Evolutionary conservation across 495 filamentous ascomycete species (phyloP).

Genomic region (Xylaria castorea): DNA sequence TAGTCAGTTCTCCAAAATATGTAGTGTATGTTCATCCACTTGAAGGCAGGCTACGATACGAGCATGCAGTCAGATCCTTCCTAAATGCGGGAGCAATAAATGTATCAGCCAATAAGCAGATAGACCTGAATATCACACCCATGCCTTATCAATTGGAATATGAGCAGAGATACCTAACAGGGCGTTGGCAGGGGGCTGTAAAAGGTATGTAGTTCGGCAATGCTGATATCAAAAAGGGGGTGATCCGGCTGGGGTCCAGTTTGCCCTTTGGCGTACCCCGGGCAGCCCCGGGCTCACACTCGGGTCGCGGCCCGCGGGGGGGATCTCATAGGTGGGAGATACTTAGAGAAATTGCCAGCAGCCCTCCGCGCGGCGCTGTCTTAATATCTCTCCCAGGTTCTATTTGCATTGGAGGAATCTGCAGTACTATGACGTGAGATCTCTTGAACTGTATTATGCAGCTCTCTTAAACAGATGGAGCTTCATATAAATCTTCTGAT

Average conservation of each 20-base stretch:
- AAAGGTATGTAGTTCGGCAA: neutral
- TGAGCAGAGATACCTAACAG: neutral
- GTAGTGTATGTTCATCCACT: neutral
- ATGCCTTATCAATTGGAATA: neutral
- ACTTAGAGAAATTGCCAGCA: neutral
- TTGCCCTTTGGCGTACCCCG: no score
- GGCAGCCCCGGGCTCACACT: no score
- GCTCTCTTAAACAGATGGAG: neutral
- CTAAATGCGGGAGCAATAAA: neutral
- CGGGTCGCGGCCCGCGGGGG: no score
- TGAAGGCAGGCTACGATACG: neutral
- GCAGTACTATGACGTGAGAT: neutral
- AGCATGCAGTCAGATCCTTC: neutral
- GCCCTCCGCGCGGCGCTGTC: neutral
- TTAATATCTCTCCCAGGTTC: neutral
- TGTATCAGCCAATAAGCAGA: neutral
- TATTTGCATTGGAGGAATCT: neutral
- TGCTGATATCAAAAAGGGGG: neutral
- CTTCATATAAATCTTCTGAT: neutral
- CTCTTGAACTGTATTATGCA: neutral
- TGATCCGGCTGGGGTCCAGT: no score
- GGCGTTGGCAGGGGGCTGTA: neutral
- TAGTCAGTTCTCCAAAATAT: neutral
- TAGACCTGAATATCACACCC: neutral
- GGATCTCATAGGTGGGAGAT: neutral